phyloP scores from a whole-genome alignment of 352 stramenopile species.

The Phytophthora sp. region DNA sequence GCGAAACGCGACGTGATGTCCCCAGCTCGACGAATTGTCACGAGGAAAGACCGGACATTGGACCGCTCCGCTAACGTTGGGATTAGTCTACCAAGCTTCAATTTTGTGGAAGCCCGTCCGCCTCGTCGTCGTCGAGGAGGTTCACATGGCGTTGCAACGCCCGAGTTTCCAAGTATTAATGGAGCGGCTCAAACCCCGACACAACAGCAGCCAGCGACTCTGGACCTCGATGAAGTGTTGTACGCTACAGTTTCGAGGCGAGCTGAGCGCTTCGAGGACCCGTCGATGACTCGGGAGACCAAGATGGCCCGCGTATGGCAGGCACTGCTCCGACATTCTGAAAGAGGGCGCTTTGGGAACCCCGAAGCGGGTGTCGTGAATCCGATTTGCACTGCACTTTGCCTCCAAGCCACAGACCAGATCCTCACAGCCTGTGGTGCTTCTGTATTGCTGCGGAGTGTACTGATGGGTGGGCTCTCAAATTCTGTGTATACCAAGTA shows the following conservation, averaged over 20 bases:
- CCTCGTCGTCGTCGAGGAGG: slow-evolving; percentile 21
- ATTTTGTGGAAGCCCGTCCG: slow-evolving; percentile 58
- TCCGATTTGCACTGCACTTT: slow-evolving; percentile 63
- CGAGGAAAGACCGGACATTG: slow-evolving; percentile 23
- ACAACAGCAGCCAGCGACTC: background rate
- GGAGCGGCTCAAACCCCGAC: background rate
- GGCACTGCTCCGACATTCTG: slow-evolving; percentile 62
- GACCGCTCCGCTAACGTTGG: slow-evolving; percentile 38
- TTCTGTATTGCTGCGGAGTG: slow-evolving; percentile 45
- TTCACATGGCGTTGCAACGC: background rate
- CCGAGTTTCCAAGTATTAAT: slow-evolving; percentile 23
- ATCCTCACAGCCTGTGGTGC: slow-evolving; percentile 44
- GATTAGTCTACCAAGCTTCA: slow-evolving; percentile 58
- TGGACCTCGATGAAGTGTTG: slow-evolving; percentile 34
- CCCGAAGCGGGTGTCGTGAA: slow-evolving; percentile 43
- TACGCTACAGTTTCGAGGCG: slow-evolving; percentile 25
- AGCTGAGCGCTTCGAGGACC: slow-evolving; percentile 23
- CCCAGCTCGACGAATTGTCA: slow-evolving; percentile 18
- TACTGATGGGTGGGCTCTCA: slow-evolving; percentile 59
- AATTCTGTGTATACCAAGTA: slow-evolving; percentile 71
- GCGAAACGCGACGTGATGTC: slow-evolving; percentile 22
- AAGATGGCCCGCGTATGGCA: slow-evolving; percentile 67
- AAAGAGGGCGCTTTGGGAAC: slow-evolving; percentile 53
- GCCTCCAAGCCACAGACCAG: slow-evolving; percentile 52
- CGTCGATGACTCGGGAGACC: slow-evolving; percentile 43